Evolutionary conservation across 1,139 yeast species (phyloP), one percentile per base, ranked within the genome.

Genomic region (Pichia sp.): DNA sequence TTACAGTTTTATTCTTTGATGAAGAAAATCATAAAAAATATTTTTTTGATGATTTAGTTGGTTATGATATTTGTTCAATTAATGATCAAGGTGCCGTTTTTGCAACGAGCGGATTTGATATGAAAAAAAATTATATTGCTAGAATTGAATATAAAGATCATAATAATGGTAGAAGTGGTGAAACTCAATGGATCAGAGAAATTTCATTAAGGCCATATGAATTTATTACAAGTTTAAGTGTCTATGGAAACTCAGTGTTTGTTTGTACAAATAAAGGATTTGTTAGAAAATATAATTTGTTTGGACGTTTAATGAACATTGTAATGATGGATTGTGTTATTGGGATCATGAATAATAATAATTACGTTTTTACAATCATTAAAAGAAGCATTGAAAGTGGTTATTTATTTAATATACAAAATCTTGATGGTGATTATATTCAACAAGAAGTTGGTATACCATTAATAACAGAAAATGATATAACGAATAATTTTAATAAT

Each of bases 1-100:
- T 90, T 25, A 88, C 96, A 0, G 89, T 90, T 1, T 79, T 90
- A 11, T 92, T 92, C 61, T 89, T 88, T 60, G 97, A 92, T 62
- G 72, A 86, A 45, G 80, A 89, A 0, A 64, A 76, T n/a, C 85
- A 83, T 62, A 79, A 83, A 49, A 96, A 88, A 58, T 88, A 87
- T 59, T 94, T 88, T 66, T 90, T 92, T 67, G 83, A 83, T 43
- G 98, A 92, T 64, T 66, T 78, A 44, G 73, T 74, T 51, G 74
- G 78, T 25, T 87, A 74, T 64, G 96, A 88, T 63, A 68, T 87
- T 47, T 94, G 96, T 33, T 78, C 88, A 1, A 71, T 92, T 59
- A 83, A 83, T 48, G 74, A 73, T 34, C 73, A 72, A 4, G 96
- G 94, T 1, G 69, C 85, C 0, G 62, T 88, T 4, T 74, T 88